A percentile compares a stretch with the other conserved stretches of the same genome.
phyloP scores from a whole-genome alignment of 2,329 filamentous ascomycete genomes.

The Penicillium sp. region DNA sequence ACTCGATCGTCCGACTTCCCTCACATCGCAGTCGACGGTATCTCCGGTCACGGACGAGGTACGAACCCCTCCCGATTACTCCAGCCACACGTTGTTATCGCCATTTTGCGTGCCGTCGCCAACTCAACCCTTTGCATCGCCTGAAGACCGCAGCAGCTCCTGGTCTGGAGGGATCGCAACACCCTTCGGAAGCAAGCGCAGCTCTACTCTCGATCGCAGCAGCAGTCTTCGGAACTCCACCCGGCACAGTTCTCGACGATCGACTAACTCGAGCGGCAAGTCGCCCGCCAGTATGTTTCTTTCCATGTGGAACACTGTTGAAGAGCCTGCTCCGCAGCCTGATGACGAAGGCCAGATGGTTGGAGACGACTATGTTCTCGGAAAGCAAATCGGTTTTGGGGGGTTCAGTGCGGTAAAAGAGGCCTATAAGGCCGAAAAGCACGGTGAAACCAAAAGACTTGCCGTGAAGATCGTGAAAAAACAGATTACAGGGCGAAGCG shows the following conservation, averaged over 20 bases:
- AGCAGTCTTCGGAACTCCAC: slow-evolving; percentile 37
- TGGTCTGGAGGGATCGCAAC: slow-evolving; percentile 38
- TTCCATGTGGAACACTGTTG: slow-evolving; percentile 52
- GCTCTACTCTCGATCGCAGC: slow-evolving; percentile 36
- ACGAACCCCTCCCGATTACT: slow-evolving; percentile 42
- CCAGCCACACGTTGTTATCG: slow-evolving; percentile 38
- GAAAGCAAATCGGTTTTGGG: slow-evolving; percentile 64
- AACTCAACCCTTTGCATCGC: slow-evolving; percentile 38
- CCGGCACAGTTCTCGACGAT: slow-evolving; percentile 47
- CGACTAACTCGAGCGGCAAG: slow-evolving; percentile 52
- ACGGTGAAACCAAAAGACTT: slow-evolving; percentile 51
- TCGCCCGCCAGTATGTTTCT: slow-evolving; percentile 61
- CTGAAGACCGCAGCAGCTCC: slow-evolving; percentile 42
- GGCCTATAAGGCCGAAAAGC: slow-evolving; percentile 61
- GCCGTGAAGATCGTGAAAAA: slow-evolving; percentile 70
- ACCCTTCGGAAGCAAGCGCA: slow-evolving; percentile 39
- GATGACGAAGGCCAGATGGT: slow-evolving; percentile 69
- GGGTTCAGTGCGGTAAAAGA: slow-evolving; percentile 69
- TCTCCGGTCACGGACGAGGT: slow-evolving; percentile 44
- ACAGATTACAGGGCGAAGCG: slow-evolving; percentile 54
- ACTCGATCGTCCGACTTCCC: slow-evolving; percentile 42
- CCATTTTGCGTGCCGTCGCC: slow-evolving; percentile 41
- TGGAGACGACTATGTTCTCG: slow-evolving; percentile 65
- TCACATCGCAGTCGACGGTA: slow-evolving; percentile 47
- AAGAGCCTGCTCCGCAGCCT: slow-evolving; percentile 50